Conservation (phyloP, 1,139 yeast species). For the Blastobotrys raffinosifermentans region DNA sequence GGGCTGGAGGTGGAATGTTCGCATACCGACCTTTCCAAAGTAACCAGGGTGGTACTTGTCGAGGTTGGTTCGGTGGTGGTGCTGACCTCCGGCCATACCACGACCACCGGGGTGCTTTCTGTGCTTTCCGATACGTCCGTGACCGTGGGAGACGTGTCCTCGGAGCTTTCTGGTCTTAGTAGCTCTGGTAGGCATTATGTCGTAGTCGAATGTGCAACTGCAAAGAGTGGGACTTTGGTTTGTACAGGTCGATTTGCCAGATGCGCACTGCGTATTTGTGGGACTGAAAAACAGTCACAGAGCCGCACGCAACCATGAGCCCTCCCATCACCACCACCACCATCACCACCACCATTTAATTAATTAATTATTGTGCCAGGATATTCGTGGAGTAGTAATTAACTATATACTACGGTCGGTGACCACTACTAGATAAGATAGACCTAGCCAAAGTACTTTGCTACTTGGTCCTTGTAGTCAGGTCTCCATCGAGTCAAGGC, state of each 20-base stretch:
- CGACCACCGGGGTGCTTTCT: conserved; percentile 99
- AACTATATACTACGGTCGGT: too few relatives aligned
- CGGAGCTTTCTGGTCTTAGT: conserved; percentile 99
- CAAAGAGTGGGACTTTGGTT: conserved; percentile 1
- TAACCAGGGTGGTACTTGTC: conserved; percentile 99
- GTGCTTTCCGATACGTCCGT: conserved; percentile 99
- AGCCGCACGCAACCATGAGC: too few relatives aligned
- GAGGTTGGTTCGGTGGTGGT: conserved; percentile 97
- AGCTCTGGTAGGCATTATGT: conserved; percentile 94
- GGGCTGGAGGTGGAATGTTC: conserved; percentile 98
- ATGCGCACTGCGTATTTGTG: conserved; percentile 1
- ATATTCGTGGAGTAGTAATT: too few relatives aligned
- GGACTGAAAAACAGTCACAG: conserved; percentile 1
- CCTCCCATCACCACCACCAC: too few relatives aligned
- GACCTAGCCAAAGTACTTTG: too few relatives aligned
- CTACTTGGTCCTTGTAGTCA: conserved; percentile 21
- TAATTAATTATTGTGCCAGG: too few relatives aligned
- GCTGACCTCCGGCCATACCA: conserved; percentile 99
- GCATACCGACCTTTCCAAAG: conserved; percentile 99
- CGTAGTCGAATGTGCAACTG: conserved; percentile 6
- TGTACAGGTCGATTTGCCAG: background rate
- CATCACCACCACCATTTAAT: too few relatives aligned
- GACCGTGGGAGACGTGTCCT: conserved; percentile 99
- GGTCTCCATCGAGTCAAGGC: conserved; percentile 28
- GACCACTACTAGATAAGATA: conserved; percentile 10